These are phyloP conservation scores for Vitis hybrid DNA, from an alignment of 177 flowering plant species.

Conservation along the genomic window DNA sequence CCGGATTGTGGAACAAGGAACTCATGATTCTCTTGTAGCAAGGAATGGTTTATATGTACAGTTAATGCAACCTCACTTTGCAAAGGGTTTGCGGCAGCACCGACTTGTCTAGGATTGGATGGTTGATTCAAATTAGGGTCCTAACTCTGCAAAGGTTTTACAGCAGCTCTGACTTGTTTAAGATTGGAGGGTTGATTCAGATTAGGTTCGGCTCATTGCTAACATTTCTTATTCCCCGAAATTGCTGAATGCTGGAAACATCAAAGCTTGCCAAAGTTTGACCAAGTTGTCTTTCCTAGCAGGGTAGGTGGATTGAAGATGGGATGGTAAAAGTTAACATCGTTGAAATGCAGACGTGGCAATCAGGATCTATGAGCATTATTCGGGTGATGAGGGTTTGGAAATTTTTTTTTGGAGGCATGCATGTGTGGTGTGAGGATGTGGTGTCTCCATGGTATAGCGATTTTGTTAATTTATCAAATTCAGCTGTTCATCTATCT, in stretches of 20 bases:
- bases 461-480: conserved; percentile 42
- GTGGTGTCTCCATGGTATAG: conserved; percentile 34
- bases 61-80: conserved; percentile 94
- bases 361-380: conserved; percentile 20
- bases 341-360: conserved; percentile 26
- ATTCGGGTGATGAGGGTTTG: conserved; percentile 14
- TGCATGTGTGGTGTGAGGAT: conserved; percentile 17
- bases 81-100: conserved; percentile 85
- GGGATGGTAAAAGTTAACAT: conserved; percentile 14
- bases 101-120: conserved; percentile 27
- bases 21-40: conserved; percentile 73
- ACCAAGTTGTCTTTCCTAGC: neutral
- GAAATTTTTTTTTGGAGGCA: conserved; percentile 58
- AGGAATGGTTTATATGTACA: conserved; percentile 80
- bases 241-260: neutral
- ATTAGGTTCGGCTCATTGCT: neutral
- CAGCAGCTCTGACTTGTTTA: conserved; percentile 26
- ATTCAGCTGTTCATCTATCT: neutral
- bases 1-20: conserved; percentile 93
- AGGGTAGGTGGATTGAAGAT: too few species aligned
- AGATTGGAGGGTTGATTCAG: neutral
- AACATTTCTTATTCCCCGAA: neutral
- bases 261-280: neutral
- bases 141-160: neutral
- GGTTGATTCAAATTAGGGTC: neutral